These are phyloP conservation scores for Lipomyces japonicus DNA, from an alignment of 805 yeast species.

Conservation along the genomic window DNA sequence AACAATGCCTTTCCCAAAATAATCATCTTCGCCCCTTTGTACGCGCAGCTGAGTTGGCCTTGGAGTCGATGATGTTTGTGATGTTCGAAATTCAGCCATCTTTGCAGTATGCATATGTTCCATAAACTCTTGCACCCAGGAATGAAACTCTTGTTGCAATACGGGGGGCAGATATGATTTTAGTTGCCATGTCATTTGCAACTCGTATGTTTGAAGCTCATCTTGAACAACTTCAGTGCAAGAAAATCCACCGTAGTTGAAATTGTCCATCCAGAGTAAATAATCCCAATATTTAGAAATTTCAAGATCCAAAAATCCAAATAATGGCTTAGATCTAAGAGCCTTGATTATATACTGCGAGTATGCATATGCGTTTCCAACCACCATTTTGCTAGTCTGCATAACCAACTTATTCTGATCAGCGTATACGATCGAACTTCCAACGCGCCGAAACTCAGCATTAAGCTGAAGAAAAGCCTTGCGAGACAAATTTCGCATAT, in stretches of 20 bases:
- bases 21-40: constrained; percentile 30
- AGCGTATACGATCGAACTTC: constrained; percentile 77
- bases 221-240: constrained; percentile 41
- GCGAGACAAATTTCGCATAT: constrained; percentile 79
- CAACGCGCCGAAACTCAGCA: constrained; percentile 72
- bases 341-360: constrained; percentile 79
- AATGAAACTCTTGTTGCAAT: constrained; percentile 77
- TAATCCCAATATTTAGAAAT: constrained; percentile 85
- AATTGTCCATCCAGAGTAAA: constrained; percentile 92
- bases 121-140: constrained; percentile 75
- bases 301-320: constrained; percentile 71
- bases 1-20: constrained; percentile 37
- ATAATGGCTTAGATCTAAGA: constrained; percentile 73
- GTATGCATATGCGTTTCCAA: constrained; percentile 85
- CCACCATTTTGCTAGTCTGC: constrained; percentile 69
- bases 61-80: constrained; percentile 32
- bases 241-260: constrained; percentile 73
- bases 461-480: constrained; percentile 76
- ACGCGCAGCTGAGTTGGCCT: constrained; percentile 15
- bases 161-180: constrained; percentile 67
- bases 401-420: constrained; percentile 69
- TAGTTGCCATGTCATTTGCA: constrained; percentile 74
- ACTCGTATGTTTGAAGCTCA: constrained; percentile 30
- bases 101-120: constrained; percentile 63
- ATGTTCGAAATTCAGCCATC: constrained; percentile 32